These are phyloP conservation scores for Raffaelea ambrosiae DNA, from an alignment of 2,329 filamentous ascomycete genomes.

Conservation along the genomic window DNA sequence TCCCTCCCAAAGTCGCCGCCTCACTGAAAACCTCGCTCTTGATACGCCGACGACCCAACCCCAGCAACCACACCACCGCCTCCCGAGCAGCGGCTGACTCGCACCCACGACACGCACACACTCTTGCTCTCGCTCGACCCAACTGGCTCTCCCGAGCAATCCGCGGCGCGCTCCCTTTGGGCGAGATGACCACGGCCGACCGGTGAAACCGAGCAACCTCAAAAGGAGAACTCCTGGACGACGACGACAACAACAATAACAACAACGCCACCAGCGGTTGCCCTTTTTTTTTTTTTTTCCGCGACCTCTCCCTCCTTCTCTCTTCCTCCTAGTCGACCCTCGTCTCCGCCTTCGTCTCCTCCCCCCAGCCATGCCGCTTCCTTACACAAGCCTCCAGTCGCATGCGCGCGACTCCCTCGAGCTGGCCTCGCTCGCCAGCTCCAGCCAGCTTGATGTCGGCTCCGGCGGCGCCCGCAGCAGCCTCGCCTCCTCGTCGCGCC, in stretches of 20 bases:
- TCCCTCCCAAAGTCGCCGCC: too few relatives aligned
- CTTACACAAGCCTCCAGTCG: constrained; percentile 35
- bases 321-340: not conserved
- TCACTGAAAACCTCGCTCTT: too few relatives aligned
- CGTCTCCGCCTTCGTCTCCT: not conserved
- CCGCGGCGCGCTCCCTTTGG: too few relatives aligned
- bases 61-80: too few relatives aligned
- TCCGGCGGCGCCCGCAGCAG: constrained; percentile 52
- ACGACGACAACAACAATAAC: too few relatives aligned
- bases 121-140: too few relatives aligned
- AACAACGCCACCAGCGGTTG: too few relatives aligned
- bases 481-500: constrained; percentile 63
- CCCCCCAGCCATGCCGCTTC: constrained; percentile 24
- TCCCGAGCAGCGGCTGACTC: too few relatives aligned
- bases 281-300: not conserved
- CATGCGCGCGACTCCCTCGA: constrained; percentile 83
- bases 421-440: constrained; percentile 88
- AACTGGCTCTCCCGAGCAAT: too few relatives aligned
- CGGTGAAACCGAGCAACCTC: not conserved
- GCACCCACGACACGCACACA: too few relatives aligned
- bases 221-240: too few relatives aligned
- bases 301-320: not conserved
- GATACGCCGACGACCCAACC: too few relatives aligned
- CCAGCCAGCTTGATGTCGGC: constrained; percentile 51
- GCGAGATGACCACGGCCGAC: not conserved